These are phyloP conservation scores for Coemansia sp. DNA, from an alignment of 192 early-diverging fungal genomes.

Conservation along the genomic window DNA sequence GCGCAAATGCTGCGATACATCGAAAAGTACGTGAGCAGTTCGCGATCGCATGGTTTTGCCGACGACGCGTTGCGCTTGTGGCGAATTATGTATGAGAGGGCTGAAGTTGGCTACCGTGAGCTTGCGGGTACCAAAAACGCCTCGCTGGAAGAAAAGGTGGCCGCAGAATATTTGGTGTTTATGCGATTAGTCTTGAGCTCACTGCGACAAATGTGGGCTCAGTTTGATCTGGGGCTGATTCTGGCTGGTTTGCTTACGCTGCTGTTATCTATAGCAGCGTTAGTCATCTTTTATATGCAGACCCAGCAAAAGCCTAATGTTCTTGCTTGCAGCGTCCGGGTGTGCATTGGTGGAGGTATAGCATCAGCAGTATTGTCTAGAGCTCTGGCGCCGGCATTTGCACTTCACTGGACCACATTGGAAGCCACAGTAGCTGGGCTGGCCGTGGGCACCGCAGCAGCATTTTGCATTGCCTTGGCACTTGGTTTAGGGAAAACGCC, in stretches of 20 bases:
- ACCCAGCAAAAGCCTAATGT: slow-evolving; percentile 8
- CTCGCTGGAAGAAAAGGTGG: slow-evolving; percentile 30
- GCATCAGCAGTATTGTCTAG: slow-evolving; percentile 11
- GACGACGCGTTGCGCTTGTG: slow-evolving; percentile 31
- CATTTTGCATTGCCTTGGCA: slow-evolving; percentile 13
- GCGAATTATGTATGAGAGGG: slow-evolving; percentile 17
- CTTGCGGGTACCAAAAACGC: slow-evolving; percentile 3
- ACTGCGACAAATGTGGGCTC: slow-evolving; percentile 86
- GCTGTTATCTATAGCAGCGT: slow-evolving; percentile 2
- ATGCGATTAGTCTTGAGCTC: slow-evolving; percentile 63
- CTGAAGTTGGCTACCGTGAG: slow-evolving; percentile 34
- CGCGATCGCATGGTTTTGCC: slow-evolving; percentile 44
- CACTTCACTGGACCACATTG: slow-evolving; percentile 12
- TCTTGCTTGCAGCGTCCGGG: slow-evolving; percentile 1
- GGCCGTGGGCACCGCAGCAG: slow-evolving; percentile 13
- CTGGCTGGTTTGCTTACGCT: slow-evolving; percentile 65
- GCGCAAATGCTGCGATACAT: slow-evolving; percentile 58
- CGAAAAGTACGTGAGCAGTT: slow-evolving; percentile 29
- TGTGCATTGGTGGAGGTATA: slow-evolving; percentile 6
- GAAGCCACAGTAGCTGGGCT: slow-evolving; percentile 26
- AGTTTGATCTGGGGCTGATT: slow-evolving; percentile 83
- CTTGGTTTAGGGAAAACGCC: slow-evolving; percentile 2
- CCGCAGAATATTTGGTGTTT: slow-evolving; percentile 52
- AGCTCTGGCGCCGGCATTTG: slow-evolving; percentile 11
- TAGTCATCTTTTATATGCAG: slow-evolving; percentile 10